phyloP scores from a whole-genome alignment of 2,329 filamentous ascomycete species.

The Cytospora piceicola region DNA sequence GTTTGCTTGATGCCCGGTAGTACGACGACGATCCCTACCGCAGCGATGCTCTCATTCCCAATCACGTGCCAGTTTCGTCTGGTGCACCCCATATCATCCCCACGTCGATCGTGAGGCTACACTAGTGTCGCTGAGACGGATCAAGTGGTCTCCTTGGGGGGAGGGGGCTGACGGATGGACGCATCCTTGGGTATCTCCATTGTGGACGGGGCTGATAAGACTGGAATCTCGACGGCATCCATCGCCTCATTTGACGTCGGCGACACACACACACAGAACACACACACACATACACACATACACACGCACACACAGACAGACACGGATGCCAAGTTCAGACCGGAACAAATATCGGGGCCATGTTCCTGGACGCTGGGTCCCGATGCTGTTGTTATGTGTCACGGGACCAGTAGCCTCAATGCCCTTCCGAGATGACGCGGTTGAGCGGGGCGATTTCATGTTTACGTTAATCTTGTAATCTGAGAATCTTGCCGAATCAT shows the following conservation, averaged over 20 bases:
- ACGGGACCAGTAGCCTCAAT: not conserved
- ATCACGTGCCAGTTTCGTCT: constrained; percentile 1
- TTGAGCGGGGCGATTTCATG: not conserved
- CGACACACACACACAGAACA: not conserved
- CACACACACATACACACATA: not conserved
- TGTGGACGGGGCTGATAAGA: not conserved
- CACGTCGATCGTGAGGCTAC: not conserved
- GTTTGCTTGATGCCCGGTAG: constrained; percentile 3
- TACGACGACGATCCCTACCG: not conserved
- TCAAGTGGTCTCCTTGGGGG: not conserved
- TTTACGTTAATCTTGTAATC: not conserved
- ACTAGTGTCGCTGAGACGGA: not conserved
- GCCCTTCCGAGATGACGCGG: not conserved
- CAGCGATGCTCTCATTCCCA: not conserved
- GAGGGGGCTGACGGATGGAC: not conserved
- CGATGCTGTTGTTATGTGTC: not conserved
- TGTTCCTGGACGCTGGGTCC: not conserved
- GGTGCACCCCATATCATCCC: not conserved
- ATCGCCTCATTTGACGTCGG: not conserved
- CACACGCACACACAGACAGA: too few species aligned
- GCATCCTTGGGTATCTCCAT: not conserved
- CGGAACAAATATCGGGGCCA: not conserved
- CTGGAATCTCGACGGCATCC: not conserved
- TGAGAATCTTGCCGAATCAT: not conserved
- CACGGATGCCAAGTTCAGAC: not conserved